phyloP scores from a whole-genome alignment of 495 filamentous ascomycete genomes.

The Parathielavia appendiculata region DNA sequence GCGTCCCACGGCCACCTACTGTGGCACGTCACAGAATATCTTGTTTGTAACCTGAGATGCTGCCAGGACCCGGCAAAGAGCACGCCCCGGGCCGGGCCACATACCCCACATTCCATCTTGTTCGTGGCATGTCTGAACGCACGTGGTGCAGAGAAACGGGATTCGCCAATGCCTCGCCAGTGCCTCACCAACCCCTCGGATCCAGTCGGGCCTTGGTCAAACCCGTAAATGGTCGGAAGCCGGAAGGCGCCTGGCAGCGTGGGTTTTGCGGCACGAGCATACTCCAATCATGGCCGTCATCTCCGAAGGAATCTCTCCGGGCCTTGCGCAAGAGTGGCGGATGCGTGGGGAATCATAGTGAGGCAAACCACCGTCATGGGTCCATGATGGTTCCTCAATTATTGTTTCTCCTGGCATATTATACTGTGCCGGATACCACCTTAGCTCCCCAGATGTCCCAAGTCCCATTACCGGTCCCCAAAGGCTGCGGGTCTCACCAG shows the following conservation, averaged over 20 bases:
- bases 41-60: slow-evolving; percentile 1
- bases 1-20: slow-evolving; percentile 8
- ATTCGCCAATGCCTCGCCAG: slow-evolving; percentile 7
- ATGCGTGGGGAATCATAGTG: slow-evolving; percentile 16
- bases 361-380: slow-evolving; percentile 2
- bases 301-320: background rate
- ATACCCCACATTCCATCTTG: background rate
- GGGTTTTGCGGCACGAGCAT: slow-evolving; percentile 5
- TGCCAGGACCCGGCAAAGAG: slow-evolving; percentile 16
- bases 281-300: slow-evolving; percentile 4
- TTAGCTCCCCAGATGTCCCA: background rate
- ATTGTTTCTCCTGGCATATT: slow-evolving; percentile 4
- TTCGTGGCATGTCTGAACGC: slow-evolving; percentile 7
- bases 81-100: slow-evolving; percentile 16
- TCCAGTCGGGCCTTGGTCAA: background rate
- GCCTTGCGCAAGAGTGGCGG: slow-evolving; percentile 3
- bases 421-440: slow-evolving; percentile 15
- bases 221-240: slow-evolving; percentile 14
- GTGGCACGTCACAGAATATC: slow-evolving; percentile 4
- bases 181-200: slow-evolving; percentile 1
- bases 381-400: background rate
- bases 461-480: slow-evolving; percentile 6
- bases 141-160: slow-evolving; percentile 10
- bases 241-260: background rate
- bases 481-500: slow-evolving; percentile 16